Evolutionary conservation across 768 basidiomycete species (phyloP).

Genomic region (Scleroderma bovista): DNA sequence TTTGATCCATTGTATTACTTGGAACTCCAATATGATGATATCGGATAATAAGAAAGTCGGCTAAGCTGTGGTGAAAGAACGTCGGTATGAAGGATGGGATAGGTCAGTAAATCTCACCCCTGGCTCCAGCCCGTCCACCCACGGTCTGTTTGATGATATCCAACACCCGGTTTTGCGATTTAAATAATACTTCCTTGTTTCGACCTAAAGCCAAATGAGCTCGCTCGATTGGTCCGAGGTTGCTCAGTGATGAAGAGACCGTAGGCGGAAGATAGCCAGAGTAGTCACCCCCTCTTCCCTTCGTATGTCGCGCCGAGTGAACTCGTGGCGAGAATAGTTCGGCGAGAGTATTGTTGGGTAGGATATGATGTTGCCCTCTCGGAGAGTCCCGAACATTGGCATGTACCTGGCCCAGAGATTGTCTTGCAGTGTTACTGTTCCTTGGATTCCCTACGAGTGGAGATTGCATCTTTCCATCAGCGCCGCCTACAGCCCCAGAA

Average conservation of each 20-base stretch:
- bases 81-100: background rate
- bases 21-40: background rate
- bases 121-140: constrained; percentile 4
- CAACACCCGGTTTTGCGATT: constrained; percentile 35
- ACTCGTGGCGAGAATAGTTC: constrained; percentile 12
- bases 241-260: constrained; percentile 20
- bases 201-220: constrained; percentile 40
- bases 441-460: background rate
- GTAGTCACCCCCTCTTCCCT: constrained; percentile 46
- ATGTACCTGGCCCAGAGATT: constrained; percentile 16
- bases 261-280: constrained; percentile 35
- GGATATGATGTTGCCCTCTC: constrained; percentile 3
- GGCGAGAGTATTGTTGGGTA: constrained; percentile 17
- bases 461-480: background rate
- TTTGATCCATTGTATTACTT: constrained; percentile 2
- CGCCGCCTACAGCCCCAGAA: background rate
- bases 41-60: background rate
- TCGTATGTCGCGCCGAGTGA: background rate
- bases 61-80: background rate
- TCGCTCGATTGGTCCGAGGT: constrained; percentile 38
- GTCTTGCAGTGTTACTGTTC: background rate
- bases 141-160: constrained; percentile 30
- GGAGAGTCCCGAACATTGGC: background rate
- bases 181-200: constrained; percentile 37
- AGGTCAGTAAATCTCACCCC: constrained; percentile 8